Conservation (phyloP, 1,284 basidiomycete species). For the Ceratobasidium sp. region DNA sequence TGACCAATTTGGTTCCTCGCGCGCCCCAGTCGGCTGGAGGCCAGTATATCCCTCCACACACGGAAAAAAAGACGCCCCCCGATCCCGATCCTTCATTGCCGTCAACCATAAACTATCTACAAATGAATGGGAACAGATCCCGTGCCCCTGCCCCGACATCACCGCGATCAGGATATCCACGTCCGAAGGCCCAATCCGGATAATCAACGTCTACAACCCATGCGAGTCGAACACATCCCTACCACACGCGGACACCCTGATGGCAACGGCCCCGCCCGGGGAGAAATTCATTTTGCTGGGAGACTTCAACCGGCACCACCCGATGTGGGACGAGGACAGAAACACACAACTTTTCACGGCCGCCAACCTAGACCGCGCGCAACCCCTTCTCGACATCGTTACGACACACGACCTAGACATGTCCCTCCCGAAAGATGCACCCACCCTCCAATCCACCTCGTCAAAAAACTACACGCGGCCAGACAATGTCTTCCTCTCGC, state of each 20-base stretch:
- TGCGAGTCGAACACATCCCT: neutral
- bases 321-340: constrained; percentile 23
- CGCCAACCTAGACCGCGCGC: neutral
- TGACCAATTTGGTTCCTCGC: neutral
- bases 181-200: neutral
- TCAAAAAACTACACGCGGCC: constrained; percentile 2
- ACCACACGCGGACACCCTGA: neutral
- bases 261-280: neutral
- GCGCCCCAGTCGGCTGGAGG: neutral
- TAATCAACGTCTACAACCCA: constrained; percentile 15
- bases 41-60: neutral
- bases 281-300: neutral
- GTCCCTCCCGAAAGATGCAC: neutral
- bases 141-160: neutral
- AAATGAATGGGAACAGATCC: neutral
- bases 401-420: neutral
- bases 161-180: neutral
- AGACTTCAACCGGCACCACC: constrained; percentile 27
- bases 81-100: neutral
- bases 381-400: neutral
- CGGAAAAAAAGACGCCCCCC: neutral
- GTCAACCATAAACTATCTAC: neutral
- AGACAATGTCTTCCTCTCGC: constrained; percentile 11
- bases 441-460: neutral
- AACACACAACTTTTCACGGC: constrained; percentile 21